These are phyloP conservation scores for Plasmodium falciparum DNA, from an alignment of 169 alveolate genomes.

Conservation along the genomic window DNA sequence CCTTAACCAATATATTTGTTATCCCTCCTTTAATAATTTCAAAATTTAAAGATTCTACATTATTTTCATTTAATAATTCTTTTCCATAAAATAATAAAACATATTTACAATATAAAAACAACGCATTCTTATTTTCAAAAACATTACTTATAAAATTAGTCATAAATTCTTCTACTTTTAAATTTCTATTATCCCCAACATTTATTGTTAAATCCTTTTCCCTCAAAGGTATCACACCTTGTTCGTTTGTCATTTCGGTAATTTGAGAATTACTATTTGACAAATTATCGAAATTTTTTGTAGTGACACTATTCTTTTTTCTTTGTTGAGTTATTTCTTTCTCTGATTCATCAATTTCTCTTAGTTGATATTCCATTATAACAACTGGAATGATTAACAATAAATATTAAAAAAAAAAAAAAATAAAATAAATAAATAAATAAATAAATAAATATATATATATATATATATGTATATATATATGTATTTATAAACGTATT, in stretches of 20 bases:
- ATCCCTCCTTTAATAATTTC: constrained; percentile 79
- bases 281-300: background rate
- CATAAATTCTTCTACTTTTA: constrained; percentile 28
- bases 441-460: too few species aligned
- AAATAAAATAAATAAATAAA: too few species aligned
- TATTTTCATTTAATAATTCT: constrained; percentile 23
- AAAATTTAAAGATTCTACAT: constrained; percentile 25
- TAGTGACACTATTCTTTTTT: background rate
- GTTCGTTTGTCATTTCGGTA: constrained; percentile 26
- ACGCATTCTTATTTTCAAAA: constrained; percentile 37
- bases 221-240: constrained; percentile 26
- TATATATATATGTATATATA: too few species aligned
- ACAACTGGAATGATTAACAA: too few species aligned
- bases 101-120: constrained; percentile 59
- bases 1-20: constrained; percentile 83
- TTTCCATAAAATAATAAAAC: constrained; percentile 65
- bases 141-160: constrained; percentile 21
- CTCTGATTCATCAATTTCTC: constrained; percentile 10
- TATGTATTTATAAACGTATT: too few species aligned
- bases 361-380: too few species aligned
- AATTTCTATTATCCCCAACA: constrained; percentile 13
- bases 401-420: too few species aligned
- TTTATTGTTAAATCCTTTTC: constrained; percentile 14
- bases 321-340: background rate
- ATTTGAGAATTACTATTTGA: constrained; percentile 28